phyloP scores from a whole-genome alignment of 257 asterid species.

The Solanum commersonii region DNA sequence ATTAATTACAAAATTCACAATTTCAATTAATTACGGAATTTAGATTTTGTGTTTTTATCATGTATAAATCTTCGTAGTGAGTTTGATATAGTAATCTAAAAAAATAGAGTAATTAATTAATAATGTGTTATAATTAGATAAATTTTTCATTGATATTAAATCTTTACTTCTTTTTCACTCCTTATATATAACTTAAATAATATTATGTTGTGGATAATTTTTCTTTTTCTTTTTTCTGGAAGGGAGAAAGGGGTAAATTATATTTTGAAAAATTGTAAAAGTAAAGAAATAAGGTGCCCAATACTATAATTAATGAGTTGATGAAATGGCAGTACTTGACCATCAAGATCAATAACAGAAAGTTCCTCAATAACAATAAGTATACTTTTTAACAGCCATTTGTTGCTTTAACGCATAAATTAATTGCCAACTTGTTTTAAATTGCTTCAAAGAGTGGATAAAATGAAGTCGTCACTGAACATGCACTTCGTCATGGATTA shows the following conservation, averaged over 20 bases:
- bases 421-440: not conserved
- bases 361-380: not conserved
- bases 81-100: not conserved
- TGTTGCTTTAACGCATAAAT: not conserved
- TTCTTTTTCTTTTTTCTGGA: not conserved
- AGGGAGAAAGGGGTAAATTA: not conserved
- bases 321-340: not conserved
- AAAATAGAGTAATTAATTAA: not conserved
- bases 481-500: not conserved
- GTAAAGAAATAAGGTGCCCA: not conserved
- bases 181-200: too few species aligned
- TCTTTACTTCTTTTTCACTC: too few species aligned
- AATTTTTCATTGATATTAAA: too few species aligned
- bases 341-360: not conserved
- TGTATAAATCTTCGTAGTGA: not conserved
- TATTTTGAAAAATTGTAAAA: not conserved
- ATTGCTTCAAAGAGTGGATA: not conserved
- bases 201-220: not conserved
- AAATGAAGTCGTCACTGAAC: not conserved
- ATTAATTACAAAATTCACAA: not conserved
- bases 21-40: not conserved
- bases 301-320: not conserved
- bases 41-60: not conserved
- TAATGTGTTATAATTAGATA: too few species aligned
- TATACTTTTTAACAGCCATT: not conserved